Evolutionary conservation across 2,329 filamentous ascomycete species (phyloP).

Genomic region (Didymella keratinophila): DNA sequence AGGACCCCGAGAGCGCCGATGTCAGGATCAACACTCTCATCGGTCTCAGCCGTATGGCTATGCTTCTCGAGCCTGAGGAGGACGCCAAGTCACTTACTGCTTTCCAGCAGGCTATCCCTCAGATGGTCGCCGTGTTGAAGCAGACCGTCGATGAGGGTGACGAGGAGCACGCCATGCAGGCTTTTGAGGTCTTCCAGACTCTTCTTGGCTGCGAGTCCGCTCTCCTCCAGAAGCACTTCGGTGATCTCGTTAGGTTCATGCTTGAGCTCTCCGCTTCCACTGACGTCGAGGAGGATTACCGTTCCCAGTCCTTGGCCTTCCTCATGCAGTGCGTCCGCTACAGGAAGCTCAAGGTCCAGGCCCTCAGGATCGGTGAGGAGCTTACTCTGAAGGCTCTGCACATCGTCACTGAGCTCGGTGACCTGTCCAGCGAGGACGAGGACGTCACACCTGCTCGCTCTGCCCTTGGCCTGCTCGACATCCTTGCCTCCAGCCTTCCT

Average conservation of each 20-base stretch:
- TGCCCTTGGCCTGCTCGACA: slow-evolving; percentile 86
- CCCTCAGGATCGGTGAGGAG: slow-evolving; percentile 83
- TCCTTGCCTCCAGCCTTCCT: slow-evolving; percentile 85
- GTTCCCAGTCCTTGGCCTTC: slow-evolving; percentile 91
- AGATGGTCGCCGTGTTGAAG: slow-evolving; percentile 91
- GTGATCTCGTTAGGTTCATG: slow-evolving; percentile 92
- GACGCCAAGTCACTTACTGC: slow-evolving; percentile 74
- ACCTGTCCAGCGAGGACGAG: slow-evolving; percentile 75
- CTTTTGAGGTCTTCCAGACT: slow-evolving; percentile 97
- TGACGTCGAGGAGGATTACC: slow-evolving; percentile 80
- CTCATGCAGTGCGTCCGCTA: slow-evolving; percentile 91
- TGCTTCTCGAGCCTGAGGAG: slow-evolving; percentile 88
- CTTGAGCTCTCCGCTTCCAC: slow-evolving; percentile 82
- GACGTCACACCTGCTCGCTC: slow-evolving; percentile 85
- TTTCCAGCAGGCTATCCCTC: slow-evolving; percentile 81
- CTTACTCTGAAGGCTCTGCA: slow-evolving; percentile 88
- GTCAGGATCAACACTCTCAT: slow-evolving; percentile 95
- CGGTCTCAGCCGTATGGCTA: slow-evolving; percentile 84
- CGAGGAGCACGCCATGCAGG: slow-evolving; percentile 86
- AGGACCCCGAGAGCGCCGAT: slow-evolving; percentile 87
- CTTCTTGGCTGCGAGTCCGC: slow-evolving; percentile 89
- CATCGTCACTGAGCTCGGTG: slow-evolving; percentile 87
- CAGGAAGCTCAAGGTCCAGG: slow-evolving; percentile 94
- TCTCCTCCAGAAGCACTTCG: slow-evolving; percentile 84
- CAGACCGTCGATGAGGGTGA: slow-evolving; percentile 79